These are phyloP conservation scores for Mycosphaerella sp. DNA, from an alignment of 2,329 filamentous ascomycete genomes.

Conservation along the genomic window DNA sequence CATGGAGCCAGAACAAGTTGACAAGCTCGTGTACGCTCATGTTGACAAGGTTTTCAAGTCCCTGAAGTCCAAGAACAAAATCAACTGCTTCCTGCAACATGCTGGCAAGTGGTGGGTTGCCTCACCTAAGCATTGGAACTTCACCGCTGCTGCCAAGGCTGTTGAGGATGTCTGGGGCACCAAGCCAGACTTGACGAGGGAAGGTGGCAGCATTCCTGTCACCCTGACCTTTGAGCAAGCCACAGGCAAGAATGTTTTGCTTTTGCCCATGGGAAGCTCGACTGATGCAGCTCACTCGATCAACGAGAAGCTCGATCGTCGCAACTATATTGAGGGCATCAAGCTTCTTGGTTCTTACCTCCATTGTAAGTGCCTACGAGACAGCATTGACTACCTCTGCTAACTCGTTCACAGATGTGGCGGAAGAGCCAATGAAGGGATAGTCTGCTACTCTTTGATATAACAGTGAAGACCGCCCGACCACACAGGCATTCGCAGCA, in stretches of 20 bases:
- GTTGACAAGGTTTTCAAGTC: constrained; percentile 79
- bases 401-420: constrained; percentile 51
- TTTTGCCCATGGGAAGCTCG: constrained; percentile 94
- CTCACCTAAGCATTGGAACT: constrained; percentile 98
- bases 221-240: constrained; percentile 97
- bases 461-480: too few relatives aligned
- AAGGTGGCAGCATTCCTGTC: constrained; percentile 95
- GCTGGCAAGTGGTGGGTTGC: constrained; percentile 99
- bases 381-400: not conserved
- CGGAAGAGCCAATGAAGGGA: constrained; percentile 63
- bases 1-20: constrained; percentile 91
- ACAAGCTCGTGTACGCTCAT: constrained; percentile 75
- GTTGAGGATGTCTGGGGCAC: constrained; percentile 92
- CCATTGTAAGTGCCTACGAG: constrained; percentile 50
- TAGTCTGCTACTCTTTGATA: not conserved
- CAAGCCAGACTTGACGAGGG: constrained; percentile 87
- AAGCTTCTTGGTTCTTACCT: constrained; percentile 93
- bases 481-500: too few relatives aligned
- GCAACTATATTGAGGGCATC: constrained; percentile 96
- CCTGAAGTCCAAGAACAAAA: constrained; percentile 83
- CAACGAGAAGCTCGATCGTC: constrained; percentile 96
- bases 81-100: constrained; percentile 74
- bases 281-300: constrained; percentile 87
- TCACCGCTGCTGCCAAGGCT: constrained; percentile 88
- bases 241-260: constrained; percentile 92